phyloP scores from a whole-genome alignment of 164 flowering plant species.

The Aristolochia californica region DNA sequence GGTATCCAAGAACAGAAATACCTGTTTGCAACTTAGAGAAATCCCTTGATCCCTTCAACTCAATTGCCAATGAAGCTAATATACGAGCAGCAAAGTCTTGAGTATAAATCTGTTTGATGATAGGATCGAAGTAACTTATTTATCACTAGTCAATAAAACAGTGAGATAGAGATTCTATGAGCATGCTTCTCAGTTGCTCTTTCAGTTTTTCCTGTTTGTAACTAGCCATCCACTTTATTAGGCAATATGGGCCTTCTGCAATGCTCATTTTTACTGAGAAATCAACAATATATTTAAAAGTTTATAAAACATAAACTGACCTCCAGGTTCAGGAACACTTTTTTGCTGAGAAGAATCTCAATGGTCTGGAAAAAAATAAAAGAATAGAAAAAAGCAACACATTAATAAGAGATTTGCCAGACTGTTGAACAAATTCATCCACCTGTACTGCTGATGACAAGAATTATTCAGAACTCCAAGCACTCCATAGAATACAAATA shows the following conservation, averaged over 20 bases:
- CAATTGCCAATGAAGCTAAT: conserved; percentile 56
- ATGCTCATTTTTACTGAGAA: neutral
- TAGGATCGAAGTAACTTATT: too few relatives aligned
- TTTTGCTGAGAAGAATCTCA: conserved; percentile 82
- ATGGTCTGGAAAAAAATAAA: conserved; percentile 60
- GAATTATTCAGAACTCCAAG: neutral
- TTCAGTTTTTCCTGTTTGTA: too few relatives aligned
- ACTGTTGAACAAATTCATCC: neutral
- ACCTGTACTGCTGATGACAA: too few relatives aligned
- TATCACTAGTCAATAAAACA: neutral
- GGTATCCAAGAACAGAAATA: conserved; percentile 79
- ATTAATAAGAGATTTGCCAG: neutral
- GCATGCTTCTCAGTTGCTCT: too few relatives aligned
- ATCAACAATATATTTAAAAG: neutral
- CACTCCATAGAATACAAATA: too few relatives aligned
- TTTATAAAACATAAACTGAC: conserved; percentile 28
- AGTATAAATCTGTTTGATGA: conserved; percentile 41
- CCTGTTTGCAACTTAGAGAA: conserved; percentile 77
- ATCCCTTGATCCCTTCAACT: conserved; percentile 71
- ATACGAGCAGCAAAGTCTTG: conserved; percentile 45
- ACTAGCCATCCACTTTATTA: too few relatives aligned
- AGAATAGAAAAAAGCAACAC: conserved; percentile 1
- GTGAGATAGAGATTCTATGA: neutral
- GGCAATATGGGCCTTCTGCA: too few relatives aligned
- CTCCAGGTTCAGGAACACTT: conserved; percentile 59